Base-by-base conservation (phyloP, 345 rosid species). In the Camelina hispida region DNA sequence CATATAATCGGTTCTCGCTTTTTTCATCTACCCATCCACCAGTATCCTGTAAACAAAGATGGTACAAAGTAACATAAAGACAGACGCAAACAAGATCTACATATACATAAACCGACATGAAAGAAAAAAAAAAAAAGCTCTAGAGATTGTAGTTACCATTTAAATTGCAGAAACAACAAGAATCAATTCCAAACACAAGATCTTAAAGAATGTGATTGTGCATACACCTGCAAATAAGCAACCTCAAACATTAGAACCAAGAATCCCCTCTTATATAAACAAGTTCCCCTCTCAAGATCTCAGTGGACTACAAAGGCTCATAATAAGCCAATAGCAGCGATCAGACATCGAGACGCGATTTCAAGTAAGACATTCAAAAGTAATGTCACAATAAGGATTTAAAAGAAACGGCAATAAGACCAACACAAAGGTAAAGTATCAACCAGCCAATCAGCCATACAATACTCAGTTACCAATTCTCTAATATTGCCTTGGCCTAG, bases 1-100 rank as follows among this genome's bases (percentile, higher is more conserved):
- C 44, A 52, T 91, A 91, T 55, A 93, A 84, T 73, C 94, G 88
- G 82, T 84, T 85, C 69, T 85, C 94, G 47, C 72, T 74, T 79
- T 86, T 89, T 72, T 91, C 98, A 81, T 84, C 94, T 15, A 74
- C 38, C 60, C 78, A 79, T 73, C 77, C 71, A 62, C 48, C 76
- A 47, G 78, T 72, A 69, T 89, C 93, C 97, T 93, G 89, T 82
- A 84, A 28, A 64, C 2, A 23, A 34, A n/a, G 23, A 64, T 65
- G 38, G 58, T 25, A 74, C 35, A 65, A 46, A 42, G 6, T n/a
- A 12, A 15, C 42, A 18, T 4, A 3, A 66, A 74, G 56, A 60
- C 23, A 62, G 30, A 3, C 69, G 25, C 32, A 38, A 78, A 28
- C 62, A 65, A 47, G 23, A 34, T 35, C 2, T 2, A 55, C 30